A percentile compares a stretch with the other conserved stretches of the same genome.
These are phyloP conservation scores for Tolypocladium endophyticum DNA, from an alignment of 2,329 filamentous ascomycete species.

Conservation along the genomic window DNA sequence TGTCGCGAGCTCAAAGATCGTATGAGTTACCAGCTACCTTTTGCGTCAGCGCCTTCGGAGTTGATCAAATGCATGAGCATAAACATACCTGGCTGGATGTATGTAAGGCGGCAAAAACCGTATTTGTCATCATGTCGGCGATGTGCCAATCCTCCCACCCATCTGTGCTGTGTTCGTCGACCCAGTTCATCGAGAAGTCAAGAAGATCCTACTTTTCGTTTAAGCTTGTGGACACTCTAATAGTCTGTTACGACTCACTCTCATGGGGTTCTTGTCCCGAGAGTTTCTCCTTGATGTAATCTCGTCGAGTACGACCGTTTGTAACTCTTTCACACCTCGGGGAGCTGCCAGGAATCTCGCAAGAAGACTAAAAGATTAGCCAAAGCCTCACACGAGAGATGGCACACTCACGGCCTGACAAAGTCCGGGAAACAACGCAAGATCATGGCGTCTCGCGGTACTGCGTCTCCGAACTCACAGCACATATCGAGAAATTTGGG, in stretches of 20 bases:
- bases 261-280: slow-evolving; percentile 3
- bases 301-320: slow-evolving; percentile 1
- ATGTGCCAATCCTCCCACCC: slow-evolving; percentile 3
- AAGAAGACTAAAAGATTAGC: background rate
- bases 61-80: background rate
- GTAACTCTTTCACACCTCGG: background rate
- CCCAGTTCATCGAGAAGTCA: slow-evolving; percentile 6
- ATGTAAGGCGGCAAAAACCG: slow-evolving; percentile 6
- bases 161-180: slow-evolving; percentile 1
- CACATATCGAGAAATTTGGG: slow-evolving; percentile 5
- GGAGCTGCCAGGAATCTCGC: slow-evolving; percentile 1
- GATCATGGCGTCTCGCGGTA: slow-evolving; percentile 5
- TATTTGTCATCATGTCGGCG: slow-evolving; percentile 4
- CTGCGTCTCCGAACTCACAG: slow-evolving; percentile 3
- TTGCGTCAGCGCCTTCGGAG: background rate
- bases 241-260: background rate
- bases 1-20: slow-evolving; percentile 7
- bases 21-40: slow-evolving; percentile 2
- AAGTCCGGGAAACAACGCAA: slow-evolving; percentile 4
- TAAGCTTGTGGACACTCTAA: background rate
- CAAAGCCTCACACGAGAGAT: background rate
- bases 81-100: slow-evolving; percentile 6
- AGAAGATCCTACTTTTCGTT: slow-evolving; percentile 3
- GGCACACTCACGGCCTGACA: slow-evolving; percentile 1
- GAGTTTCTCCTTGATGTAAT: slow-evolving; percentile 1